Base-by-base conservation (phyloP, 805 yeast species). In the Metschnikowia arizonensis region DNA sequence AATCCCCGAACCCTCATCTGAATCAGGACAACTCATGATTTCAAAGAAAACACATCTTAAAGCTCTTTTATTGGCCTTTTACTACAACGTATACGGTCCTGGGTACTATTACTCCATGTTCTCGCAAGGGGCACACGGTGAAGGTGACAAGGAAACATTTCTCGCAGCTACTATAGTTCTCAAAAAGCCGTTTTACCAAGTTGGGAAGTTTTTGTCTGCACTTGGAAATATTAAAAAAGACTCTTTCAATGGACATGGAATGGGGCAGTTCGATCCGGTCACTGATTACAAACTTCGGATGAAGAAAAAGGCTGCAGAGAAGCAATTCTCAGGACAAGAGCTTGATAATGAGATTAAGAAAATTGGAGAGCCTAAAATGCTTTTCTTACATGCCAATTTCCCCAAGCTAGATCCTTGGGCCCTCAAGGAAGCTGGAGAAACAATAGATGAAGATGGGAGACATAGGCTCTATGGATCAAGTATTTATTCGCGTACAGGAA, bases 91-190 rank as follows among this genome's bases (percentile, higher is more conserved):
- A 44, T 78, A 73, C 50, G 76, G 76, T 0, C 76, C 76, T 2
- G 57, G 60, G 7, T 68, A 65, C 53, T 70, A 60, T 47, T 70
- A 70, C 49, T 74, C 73, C 4, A 58, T 70, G 31, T 70, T 70
- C 42, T 67, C 73, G 2, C 74, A 69, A 50, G 76, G 76, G 1
- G 65, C 70, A 2, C 71, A 63, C 39, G 93, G 93, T n/a, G 88
- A 83, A 64, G 93, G 91, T 41, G 91, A 85, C 59, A 85, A 85
- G 57, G 91, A 85, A 53, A 83, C 91, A 0, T 82, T 83, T 49
- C 68, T 82, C 44, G 86, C 88, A 0, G 86, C 88, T 0, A 83
- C 88, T 1, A 70, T 73, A 25, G 76, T 74, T 9, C 64, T 75
- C 25, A 62, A 64, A 1, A 62, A 76, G 42, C 65, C 72, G 1